Evolutionary conservation across 2,329 filamentous ascomycete species (phyloP).

Genomic region (Eutypa lata): DNA sequence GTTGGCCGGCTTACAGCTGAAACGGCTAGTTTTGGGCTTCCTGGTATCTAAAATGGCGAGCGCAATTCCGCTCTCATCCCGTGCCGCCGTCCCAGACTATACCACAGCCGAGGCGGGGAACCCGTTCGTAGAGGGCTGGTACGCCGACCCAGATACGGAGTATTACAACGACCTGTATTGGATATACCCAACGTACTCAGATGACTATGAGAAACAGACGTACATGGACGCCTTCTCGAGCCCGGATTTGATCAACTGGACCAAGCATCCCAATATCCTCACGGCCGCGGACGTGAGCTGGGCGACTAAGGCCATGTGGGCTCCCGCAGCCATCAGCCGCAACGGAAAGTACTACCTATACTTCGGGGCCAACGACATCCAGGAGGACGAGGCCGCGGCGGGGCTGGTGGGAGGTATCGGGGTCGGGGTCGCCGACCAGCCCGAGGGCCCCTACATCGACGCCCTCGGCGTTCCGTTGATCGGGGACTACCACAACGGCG

Average conservation of each 20-base stretch:
- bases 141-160: conserved; percentile 48
- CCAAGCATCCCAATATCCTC: conserved; percentile 42
- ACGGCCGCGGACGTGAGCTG: conserved; percentile 37
- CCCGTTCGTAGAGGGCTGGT: conserved; percentile 47
- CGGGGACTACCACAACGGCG: conserved; percentile 40
- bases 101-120: conserved; percentile 42
- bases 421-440: conserved; percentile 33
- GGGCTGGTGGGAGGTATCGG: conserved; percentile 38
- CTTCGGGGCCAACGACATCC: conserved; percentile 48
- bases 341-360: conserved; percentile 48
- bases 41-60: conserved; percentile 1
- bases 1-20: background rate
- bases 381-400: conserved; percentile 23
- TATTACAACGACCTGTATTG: conserved; percentile 44
- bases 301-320: conserved; percentile 45
- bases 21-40: conserved; percentile 3
- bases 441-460: conserved; percentile 39
- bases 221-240: conserved; percentile 51
- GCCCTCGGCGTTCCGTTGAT: conserved; percentile 39
- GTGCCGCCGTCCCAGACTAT: conserved; percentile 25
- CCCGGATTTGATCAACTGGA: conserved; percentile 46
- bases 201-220: conserved; percentile 42
- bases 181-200: conserved; percentile 46
- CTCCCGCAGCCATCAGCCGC: conserved; percentile 40
- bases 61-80: conserved; percentile 3